A percentile compares a stretch with the other conserved stretches of the same genome.
These are phyloP conservation scores for Phytopythium kandeliae DNA, from an alignment of 352 stramenopile species.

Conservation along the genomic window DNA sequence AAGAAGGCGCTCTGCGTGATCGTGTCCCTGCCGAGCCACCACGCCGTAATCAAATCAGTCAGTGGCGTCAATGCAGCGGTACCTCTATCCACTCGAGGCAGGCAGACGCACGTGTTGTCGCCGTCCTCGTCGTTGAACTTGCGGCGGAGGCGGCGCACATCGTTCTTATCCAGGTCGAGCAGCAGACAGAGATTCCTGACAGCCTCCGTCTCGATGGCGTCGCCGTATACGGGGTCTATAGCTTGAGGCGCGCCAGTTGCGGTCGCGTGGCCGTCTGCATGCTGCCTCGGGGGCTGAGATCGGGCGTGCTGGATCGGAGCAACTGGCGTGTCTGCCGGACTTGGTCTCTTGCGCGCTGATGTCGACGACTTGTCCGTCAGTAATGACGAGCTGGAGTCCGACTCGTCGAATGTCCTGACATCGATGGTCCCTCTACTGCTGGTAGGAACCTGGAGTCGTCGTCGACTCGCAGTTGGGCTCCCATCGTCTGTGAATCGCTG, in stretches of 20 bases:
- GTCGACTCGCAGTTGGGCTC: not conserved
- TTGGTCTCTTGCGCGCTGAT: not conserved
- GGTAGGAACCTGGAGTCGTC: not conserved
- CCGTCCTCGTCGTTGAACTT: constrained; percentile 38
- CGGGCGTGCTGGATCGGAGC: not conserved
- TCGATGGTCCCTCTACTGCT: not conserved
- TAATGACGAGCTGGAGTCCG: not conserved
- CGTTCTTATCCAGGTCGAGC: constrained; percentile 23
- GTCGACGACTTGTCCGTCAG: not conserved
- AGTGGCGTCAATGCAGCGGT: too few species aligned
- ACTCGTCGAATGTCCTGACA: not conserved
- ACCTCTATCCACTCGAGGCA: not conserved
- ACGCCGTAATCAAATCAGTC: too few species aligned
- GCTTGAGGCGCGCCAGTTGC: constrained; percentile 6
- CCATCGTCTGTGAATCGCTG: not conserved
- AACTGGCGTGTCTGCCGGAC: not conserved
- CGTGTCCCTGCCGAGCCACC: constrained; percentile 15
- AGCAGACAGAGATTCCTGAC: constrained; percentile 24
- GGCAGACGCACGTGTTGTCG: constrained; percentile 23
- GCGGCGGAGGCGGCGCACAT: constrained; percentile 24
- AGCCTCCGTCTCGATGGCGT: constrained; percentile 20
- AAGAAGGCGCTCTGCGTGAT: constrained; percentile 45
- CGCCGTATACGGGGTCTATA: constrained; percentile 8
- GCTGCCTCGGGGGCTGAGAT: not conserved
- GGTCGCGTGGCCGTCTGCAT: not conserved